Conservation (phyloP, 495 filamentous ascomycete genomes). For the Aspergillus cristatus region DNA sequence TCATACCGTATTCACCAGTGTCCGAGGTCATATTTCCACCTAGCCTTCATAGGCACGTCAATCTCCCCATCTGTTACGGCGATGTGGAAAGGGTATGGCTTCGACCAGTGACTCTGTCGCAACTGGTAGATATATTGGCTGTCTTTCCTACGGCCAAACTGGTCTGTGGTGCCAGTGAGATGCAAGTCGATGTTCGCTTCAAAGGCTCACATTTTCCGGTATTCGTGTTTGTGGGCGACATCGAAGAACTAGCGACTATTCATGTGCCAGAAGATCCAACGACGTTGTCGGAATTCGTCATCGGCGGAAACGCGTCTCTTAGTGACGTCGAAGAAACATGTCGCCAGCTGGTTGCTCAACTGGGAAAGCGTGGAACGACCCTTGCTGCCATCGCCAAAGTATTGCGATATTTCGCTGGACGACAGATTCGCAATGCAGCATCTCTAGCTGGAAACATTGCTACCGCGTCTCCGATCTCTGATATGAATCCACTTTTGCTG, state of each 20-base stretch:
- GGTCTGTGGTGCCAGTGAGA: constrained; percentile 93
- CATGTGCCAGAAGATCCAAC: constrained; percentile 58
- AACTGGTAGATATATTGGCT: constrained; percentile 84
- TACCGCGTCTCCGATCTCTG: constrained; percentile 92
- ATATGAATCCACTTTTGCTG: constrained; percentile 91
- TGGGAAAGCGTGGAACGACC: constrained; percentile 19
- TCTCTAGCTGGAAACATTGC: constrained; percentile 93
- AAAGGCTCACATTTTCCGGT: constrained; percentile 84
- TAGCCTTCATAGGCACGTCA: constrained; percentile 67
- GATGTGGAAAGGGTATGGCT: constrained; percentile 96
- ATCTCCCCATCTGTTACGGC: constrained; percentile 76
- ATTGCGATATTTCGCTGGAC: constrained; percentile 81
- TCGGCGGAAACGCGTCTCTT: constrained; percentile 85
- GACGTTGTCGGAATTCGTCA: constrained; percentile 47
- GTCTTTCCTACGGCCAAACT: constrained; percentile 81
- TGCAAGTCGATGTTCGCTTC: constrained; percentile 97
- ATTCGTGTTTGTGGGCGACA: constrained; percentile 90
- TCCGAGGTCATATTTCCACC: constrained; percentile 95
- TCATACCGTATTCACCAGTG: constrained; percentile 87
- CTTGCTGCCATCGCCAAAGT: constrained; percentile 70
- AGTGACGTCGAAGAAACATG: constrained; percentile 67
- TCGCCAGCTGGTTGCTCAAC: constrained; percentile 1
- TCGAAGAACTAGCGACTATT: constrained; percentile 75
- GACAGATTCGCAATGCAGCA: constrained; percentile 94
- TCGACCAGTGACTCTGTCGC: constrained; percentile 75